Base-by-base conservation (phyloP, 257 asterid genomes). In the Knoxia roxburghii region DNA sequence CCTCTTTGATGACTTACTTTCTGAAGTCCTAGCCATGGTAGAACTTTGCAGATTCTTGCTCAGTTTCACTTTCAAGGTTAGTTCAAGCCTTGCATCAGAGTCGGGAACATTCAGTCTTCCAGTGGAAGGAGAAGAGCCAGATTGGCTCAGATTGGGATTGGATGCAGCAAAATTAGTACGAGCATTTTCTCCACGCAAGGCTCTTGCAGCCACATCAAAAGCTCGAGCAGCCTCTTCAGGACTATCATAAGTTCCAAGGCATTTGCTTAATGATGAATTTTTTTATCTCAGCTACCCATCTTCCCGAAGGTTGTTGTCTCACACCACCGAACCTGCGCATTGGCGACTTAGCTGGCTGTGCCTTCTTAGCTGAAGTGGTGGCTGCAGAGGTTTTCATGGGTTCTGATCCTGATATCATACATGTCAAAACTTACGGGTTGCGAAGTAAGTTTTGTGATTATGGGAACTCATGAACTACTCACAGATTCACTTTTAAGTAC, bases 241-340 rank as follows among this genome's bases (percentile, higher is more conserved):
- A 9, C 90, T 79, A 68, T 90, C 97, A 14, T 88, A 90, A 23
- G 97, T 90, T 9, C 97, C 97, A 0, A 90, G 95, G 96, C 97
- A 90, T 23, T 77, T 1, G 88, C 91, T 0, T 87, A 73, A 71
- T 88, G 96, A 12, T 95, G 85, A 0, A 90, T 78, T 90, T 96
- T 37, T 90, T 90, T 67, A 90, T 90, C 87, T 90, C 97, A 1
- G 96, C 97, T 4, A 90, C 97, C 97, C 96, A 90, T 56, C 97
- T 53, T 35, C 97, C 96, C 0, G 97, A 90, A 0, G 97, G 97
- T 69, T 95, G 61, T 55, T 90, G 96, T 54, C 97, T 74, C 24
- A 88, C 97, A 1, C 97, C 97, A 0, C 88, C 89, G 43, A 83
- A 90, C 76, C 86, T 74, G 11, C 95, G 89, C 9, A 75, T 14